These are phyloP conservation scores for Debaryomyces subglobosus DNA, from an alignment of 1,139 yeast genomes.

Conservation along the genomic window DNA sequence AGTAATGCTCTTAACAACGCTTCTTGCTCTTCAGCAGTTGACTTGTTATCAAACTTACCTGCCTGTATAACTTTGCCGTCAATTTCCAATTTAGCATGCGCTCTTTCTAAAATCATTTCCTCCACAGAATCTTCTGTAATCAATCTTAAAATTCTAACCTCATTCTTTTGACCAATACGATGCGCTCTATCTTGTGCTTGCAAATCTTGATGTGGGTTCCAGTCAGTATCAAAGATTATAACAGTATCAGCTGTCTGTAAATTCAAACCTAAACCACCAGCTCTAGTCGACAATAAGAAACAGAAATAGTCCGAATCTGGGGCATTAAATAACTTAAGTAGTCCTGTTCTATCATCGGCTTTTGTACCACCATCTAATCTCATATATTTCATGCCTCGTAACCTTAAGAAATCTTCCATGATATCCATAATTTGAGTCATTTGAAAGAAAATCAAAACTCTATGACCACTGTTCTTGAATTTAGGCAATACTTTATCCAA, in stretches of 20 bases:
- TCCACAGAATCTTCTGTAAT: constrained; percentile 84
- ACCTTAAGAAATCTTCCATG: constrained; percentile 80
- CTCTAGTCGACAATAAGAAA: constrained; percentile 80
- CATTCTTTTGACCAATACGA: constrained; percentile 88
- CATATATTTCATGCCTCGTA: constrained; percentile 65
- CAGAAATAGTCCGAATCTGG: constrained; percentile 75
- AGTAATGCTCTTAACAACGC: constrained; percentile 69
- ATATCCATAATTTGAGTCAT: constrained; percentile 91
- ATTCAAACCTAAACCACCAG: constrained; percentile 87
- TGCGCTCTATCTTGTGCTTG: constrained; percentile 93
- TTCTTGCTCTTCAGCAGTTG: constrained; percentile 83
- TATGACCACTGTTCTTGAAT: constrained; percentile 72
- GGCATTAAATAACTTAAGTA: constrained; percentile 72
- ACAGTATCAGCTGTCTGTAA: constrained; percentile 89
- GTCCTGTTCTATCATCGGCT: constrained; percentile 75
- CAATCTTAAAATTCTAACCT: constrained; percentile 76
- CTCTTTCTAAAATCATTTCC: constrained; percentile 79
- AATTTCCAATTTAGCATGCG: constrained; percentile 79
- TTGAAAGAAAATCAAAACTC: constrained; percentile 81
- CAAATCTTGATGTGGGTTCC: constrained; percentile 92
- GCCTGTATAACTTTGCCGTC: constrained; percentile 91
- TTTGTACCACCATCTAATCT: constrained; percentile 84
- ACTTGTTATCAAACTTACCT: constrained; percentile 82
- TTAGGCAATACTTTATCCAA: constrained; percentile 76
- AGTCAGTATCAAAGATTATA: constrained; percentile 84